phyloP scores from a whole-genome alignment of 495 filamentous ascomycete species.

The Stereocaulon alpinum region DNA sequence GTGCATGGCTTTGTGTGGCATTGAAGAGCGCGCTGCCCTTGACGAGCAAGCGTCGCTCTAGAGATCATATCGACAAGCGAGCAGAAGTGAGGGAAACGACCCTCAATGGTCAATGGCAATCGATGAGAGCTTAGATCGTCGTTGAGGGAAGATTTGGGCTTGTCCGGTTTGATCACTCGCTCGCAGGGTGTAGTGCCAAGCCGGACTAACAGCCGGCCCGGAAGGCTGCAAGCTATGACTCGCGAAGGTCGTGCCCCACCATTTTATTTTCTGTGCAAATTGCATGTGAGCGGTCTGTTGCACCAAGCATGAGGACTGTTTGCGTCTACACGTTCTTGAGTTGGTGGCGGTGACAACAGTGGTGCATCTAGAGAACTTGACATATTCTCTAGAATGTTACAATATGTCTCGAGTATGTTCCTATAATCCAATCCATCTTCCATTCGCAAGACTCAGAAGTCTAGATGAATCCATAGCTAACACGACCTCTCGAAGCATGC shows the following conservation, averaged over 20 bases:
- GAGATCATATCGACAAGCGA: conserved; percentile 65
- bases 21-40: conserved; percentile 66
- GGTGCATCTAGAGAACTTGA: conserved; percentile 62
- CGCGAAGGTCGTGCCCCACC: background rate
- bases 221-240: conserved; percentile 3
- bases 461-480: background rate
- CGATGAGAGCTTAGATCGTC: background rate
- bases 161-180: background rate
- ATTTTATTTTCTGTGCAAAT: background rate
- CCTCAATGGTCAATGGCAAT: conserved; percentile 24
- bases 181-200: background rate
- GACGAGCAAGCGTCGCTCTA: conserved; percentile 66
- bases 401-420: conserved; percentile 47
- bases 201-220: background rate
- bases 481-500: conserved; percentile 37
- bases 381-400: conserved; percentile 53
- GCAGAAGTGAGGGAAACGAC: background rate
- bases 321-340: conserved; percentile 23
- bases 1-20: conserved; percentile 47
- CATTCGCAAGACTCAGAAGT: background rate
- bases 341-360: conserved; percentile 51
- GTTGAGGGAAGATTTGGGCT: conserved; percentile 3
- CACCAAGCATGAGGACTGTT: background rate
- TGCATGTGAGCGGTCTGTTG: background rate
- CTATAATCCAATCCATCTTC: background rate